Conservation (phyloP, 306 rosid genomes). For the Malus sylvestris region DNA sequence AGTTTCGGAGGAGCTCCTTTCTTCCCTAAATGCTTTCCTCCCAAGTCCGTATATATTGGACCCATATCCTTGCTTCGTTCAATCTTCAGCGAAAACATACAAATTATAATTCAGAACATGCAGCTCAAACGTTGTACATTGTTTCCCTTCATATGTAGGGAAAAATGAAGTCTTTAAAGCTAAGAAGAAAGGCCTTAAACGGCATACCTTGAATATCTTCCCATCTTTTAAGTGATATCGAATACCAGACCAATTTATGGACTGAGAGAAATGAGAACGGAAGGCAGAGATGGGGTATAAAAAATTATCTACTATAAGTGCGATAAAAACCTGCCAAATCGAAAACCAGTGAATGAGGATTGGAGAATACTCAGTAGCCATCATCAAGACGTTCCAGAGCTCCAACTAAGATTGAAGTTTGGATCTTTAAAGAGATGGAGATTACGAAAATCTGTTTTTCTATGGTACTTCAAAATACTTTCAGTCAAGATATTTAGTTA, state of each 20-base stretch:
- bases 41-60: constrained; percentile 81
- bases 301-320: constrained; percentile 88
- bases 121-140: not conserved
- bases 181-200: constrained; percentile 1
- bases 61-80: constrained; percentile 69
- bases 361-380: constrained; percentile 19
- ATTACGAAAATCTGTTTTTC: not conserved
- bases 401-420: not conserved
- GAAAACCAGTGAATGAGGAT: constrained; percentile 12
- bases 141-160: not conserved
- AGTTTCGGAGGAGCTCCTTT: constrained; percentile 54
- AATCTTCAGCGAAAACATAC: constrained; percentile 47
- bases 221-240: constrained; percentile 80
- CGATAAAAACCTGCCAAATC: constrained; percentile 74
- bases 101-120: not conserved
- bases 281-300: constrained; percentile 79
- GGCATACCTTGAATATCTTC: constrained; percentile 67
- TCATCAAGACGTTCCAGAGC: not conserved
- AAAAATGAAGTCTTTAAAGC: not conserved
- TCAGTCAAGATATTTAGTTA: not conserved
- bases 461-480: not conserved
- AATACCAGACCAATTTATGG: constrained; percentile 96
- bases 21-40: constrained; percentile 81
- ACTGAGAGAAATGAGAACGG: constrained; percentile 85
- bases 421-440: not conserved